Base-by-base conservation (phyloP, 2,329 filamentous ascomycete species). In the Phialemonium atrogriseum region DNA sequence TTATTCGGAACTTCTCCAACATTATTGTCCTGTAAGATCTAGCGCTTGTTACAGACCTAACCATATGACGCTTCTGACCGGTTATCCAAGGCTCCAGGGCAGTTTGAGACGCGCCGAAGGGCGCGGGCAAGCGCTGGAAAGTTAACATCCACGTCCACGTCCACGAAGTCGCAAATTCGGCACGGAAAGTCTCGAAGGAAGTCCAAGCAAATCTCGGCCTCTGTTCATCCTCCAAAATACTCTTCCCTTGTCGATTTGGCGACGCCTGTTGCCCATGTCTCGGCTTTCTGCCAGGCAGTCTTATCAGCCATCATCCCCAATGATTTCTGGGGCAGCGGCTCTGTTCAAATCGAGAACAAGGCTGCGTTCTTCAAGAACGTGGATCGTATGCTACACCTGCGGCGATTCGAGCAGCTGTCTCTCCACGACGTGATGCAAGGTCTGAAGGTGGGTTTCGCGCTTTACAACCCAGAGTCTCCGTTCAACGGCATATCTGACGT, bases 231-330 rank as follows among this genome's bases (percentile, higher is more conserved):
- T n/a, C 75, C 56, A 62, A 73, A 32, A 39, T 61, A 37, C 27
- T 44, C 56, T 10, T 62, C 64, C 10, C 59, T 91, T 26, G 75
- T 77, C 20, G 72, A 81, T 13, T 59, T 84, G 43, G 80, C 87
- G 2, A 85, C 77, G 11, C 72, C 83, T 0, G 42, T 62, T 4
- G 60, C 76, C 1, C 69, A 76, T 28, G 83, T 96, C 3, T 94
- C 88, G 4, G 80, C 84, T 1, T 96, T 94, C 49, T 94, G 87
- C 52, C 82, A 81, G 48, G 81, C 85, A 3, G 78, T 80, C 1
- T 50, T 95, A 18, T 63, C 62, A 13, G 82, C 72, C 36, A 60
- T 95, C 11, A 70, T 98, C 17, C 89, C 89, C 1, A 61, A 66
- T 25, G 71, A 64, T 3, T 80, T 94, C 35, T 94, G 84, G 77